phyloP scores from a whole-genome alignment of 108 stramenopile genomes.

The Cyclotella sp. region DNA sequence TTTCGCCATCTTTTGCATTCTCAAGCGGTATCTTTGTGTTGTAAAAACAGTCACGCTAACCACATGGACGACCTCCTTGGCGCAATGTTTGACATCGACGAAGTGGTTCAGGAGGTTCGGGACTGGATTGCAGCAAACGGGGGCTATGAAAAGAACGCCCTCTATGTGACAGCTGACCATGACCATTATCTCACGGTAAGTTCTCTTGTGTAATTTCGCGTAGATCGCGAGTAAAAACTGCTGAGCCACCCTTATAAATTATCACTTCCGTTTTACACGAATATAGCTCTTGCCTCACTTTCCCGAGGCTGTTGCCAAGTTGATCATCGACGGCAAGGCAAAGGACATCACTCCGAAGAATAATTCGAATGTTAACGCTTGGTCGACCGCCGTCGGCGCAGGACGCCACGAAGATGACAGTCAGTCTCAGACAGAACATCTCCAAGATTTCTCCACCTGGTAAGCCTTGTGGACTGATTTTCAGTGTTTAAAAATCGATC shows the following conservation, averaged over 20 bases:
- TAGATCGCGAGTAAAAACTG: too few relatives aligned
- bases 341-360: slow-evolving; percentile 62
- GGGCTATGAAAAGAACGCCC: slow-evolving; percentile 68
- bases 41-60: slow-evolving; percentile 44
- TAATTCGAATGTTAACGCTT: slow-evolving; percentile 59
- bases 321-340: slow-evolving; percentile 53
- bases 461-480: neutral
- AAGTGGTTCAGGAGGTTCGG: slow-evolving; percentile 46
- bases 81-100: slow-evolving; percentile 65
- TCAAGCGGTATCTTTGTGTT: neutral
- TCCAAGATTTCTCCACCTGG: slow-evolving; percentile 66
- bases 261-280: too few relatives aligned
- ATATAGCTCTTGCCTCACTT: slow-evolving; percentile 40
- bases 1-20: too few relatives aligned
- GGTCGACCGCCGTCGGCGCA: slow-evolving; percentile 43
- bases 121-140: slow-evolving; percentile 64
- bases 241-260: too few relatives aligned
- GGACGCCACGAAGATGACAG: slow-evolving; percentile 52
- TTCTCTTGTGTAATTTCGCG: too few relatives aligned
- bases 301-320: slow-evolving; percentile 59
- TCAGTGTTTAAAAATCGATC: neutral
- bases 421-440: slow-evolving; percentile 52
- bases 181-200: slow-evolving; percentile 62
- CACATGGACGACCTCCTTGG: slow-evolving; percentile 73
- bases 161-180: slow-evolving; percentile 71